A percentile compares a stretch with the other conserved stretches of the same genome.
Conservation (phyloP, 2,329 filamentous ascomycete genomes). For the Diaporthe batatas region DNA sequence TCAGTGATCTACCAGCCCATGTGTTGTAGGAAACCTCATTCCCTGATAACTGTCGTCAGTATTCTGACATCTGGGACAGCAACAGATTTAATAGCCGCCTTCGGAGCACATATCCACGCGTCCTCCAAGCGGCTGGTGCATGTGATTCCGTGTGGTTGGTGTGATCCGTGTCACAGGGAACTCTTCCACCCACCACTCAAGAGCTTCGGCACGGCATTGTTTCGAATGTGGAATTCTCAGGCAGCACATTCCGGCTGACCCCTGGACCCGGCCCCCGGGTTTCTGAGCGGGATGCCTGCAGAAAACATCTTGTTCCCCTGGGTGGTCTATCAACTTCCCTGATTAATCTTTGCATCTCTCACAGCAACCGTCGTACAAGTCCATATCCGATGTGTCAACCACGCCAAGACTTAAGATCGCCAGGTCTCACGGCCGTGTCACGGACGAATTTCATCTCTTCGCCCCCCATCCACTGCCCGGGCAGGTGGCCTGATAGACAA, state of each 20-base stretch:
- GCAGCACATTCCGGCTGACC: background rate
- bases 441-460: conserved; percentile 2
- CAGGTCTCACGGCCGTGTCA: conserved; percentile 18
- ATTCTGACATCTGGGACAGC: background rate
- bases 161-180: conserved; percentile 20
- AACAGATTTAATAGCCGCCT: background rate
- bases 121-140: background rate
- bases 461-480: background rate
- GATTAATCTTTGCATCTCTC: conserved; percentile 27
- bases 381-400: conserved; percentile 22
- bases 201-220: conserved; percentile 17
- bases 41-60: background rate
- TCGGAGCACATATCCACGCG: background rate
- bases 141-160: conserved; percentile 8
- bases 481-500: background rate
- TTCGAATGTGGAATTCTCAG: conserved; percentile 2
- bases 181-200: conserved; percentile 1
- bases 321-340: background rate
- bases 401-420: conserved; percentile 17
- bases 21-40: background rate
- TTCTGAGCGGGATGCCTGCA: background rate
- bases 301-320: background rate
- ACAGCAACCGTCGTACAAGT: conserved; percentile 20
- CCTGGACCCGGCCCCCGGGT: background rate
- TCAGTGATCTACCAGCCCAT: background rate